Base-by-base conservation (phyloP, 2,329 filamentous ascomycete species). In the Cladorrhinum sp. region DNA sequence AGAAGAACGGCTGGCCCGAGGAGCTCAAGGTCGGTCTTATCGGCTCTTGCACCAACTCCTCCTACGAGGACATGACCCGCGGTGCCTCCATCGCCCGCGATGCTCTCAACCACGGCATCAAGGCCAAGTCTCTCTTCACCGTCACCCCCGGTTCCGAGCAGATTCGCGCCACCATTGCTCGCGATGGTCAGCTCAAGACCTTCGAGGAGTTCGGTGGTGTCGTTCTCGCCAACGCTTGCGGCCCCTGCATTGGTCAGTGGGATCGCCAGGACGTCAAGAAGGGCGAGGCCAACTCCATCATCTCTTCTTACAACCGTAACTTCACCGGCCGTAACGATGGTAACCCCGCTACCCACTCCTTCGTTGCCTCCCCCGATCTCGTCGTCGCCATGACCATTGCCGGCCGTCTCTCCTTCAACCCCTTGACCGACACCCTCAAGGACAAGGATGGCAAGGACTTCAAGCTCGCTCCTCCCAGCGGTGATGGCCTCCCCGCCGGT, bases 281-380 rank as follows among this genome's bases (percentile, higher is more conserved):
- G 86, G 94, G 94, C 68, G 88, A 91, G 71, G 82, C 92, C 72
- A 99, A 99, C 87, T 96, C 92, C 6, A 99, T 99, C 76, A 83
- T 99, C 75, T 97, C 93, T 52, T 98, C 95, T 26, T 99, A 97
- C 88, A 99, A 99, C 89, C 92, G 95, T 79, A 98, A 99, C 87
- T 98, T 99, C 83, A 98, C 94, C 64, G 94, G 94, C 68, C 92
- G 95, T 75, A 98, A 98, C 68, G 98, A 75, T 60, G 73, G 72
- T 58, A 75, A 75, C 72, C 71, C 78, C 1, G 77, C 76, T 26
- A 81, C 79, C 0, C 77, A 79, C 67, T 78, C 77, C 1, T 81
- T 81, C 63, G 76, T 80, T 51, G 76, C 78, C 16, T 80, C 77
- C 2, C 78, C 78, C 20, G 77, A 80, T 59, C 70, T 80, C 58